These are phyloP conservation scores for Exophiala phaeomuriformis DNA, from an alignment of 2,329 filamentous ascomycete genomes.

Conservation along the genomic window DNA sequence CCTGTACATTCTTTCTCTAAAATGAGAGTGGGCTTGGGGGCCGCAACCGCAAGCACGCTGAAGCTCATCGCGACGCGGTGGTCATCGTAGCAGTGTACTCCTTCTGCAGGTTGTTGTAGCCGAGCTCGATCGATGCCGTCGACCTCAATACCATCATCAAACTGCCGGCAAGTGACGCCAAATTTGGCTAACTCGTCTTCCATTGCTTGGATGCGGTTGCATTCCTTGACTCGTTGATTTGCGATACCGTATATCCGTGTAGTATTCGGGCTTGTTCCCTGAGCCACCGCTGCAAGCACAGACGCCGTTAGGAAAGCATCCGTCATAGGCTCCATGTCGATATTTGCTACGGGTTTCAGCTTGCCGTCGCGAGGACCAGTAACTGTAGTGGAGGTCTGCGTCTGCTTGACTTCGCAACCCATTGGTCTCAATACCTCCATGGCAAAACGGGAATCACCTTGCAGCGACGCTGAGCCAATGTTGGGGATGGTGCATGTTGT, in stretches of 20 bases:
- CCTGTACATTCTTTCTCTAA: slow-evolving; percentile 87
- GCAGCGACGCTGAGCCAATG: slow-evolving; percentile 83
- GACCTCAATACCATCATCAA: slow-evolving; percentile 82
- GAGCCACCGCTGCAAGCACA: slow-evolving; percentile 81
- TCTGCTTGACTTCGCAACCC: slow-evolving; percentile 87
- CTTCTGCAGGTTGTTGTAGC: slow-evolving; percentile 51
- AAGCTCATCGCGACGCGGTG: slow-evolving; percentile 99
- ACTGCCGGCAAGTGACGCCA: slow-evolving; percentile 74
- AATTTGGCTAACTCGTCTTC: slow-evolving; percentile 90
- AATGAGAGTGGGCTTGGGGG: slow-evolving; percentile 65
- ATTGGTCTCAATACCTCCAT: slow-evolving; percentile 83
- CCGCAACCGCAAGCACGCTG: slow-evolving; percentile 71
- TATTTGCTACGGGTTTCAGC: slow-evolving; percentile 66
- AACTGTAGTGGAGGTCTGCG: slow-evolving; percentile 78
- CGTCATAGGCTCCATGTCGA: slow-evolving; percentile 99
- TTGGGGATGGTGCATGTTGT: slow-evolving; percentile 95
- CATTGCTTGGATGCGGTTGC: slow-evolving; percentile 94
- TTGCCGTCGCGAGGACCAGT: slow-evolving; percentile 72
- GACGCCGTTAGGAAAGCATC: slow-evolving; percentile 95
- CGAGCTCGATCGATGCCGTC: slow-evolving; percentile 50
- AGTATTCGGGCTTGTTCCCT: slow-evolving; percentile 52
- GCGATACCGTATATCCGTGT: slow-evolving; percentile 91
- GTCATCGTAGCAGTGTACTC: slow-evolving; percentile 91
- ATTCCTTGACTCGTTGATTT: slow-evolving; percentile 96
- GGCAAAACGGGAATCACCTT: slow-evolving; percentile 91